phyloP scores from a whole-genome alignment of 768 basidiomycete species.

The Lactifluus echinatus region DNA sequence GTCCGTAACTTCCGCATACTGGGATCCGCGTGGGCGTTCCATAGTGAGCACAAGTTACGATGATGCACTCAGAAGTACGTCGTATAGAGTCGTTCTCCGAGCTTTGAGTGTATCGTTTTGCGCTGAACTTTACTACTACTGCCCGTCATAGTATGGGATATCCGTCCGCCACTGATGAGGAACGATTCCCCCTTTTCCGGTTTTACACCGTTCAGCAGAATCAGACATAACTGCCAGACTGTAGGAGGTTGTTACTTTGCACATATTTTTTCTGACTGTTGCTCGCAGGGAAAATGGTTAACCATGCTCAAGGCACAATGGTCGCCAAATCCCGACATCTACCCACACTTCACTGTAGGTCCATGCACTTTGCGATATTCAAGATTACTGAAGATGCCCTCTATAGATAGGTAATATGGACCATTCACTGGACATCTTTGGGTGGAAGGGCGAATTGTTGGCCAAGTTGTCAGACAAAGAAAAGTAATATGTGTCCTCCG shows the following conservation, averaged over 20 bases:
- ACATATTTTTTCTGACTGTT: background rate
- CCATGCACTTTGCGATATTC: background rate
- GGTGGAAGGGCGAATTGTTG: conserved; percentile 68
- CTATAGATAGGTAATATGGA: conserved; percentile 68
- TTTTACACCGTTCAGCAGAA: conserved; percentile 52
- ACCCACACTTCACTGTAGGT: conserved; percentile 75
- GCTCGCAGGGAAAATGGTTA: conserved; percentile 69
- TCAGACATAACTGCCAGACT: conserved; percentile 75
- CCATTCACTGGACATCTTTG: conserved; percentile 66
- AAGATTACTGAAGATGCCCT: background rate
- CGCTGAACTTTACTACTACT: background rate
- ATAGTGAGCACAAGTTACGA: conserved; percentile 85
- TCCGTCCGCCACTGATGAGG: conserved; percentile 43
- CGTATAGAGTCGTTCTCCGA: background rate
- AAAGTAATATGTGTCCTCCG: conserved; percentile 36
- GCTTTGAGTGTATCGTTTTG: background rate
- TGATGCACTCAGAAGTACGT: conserved; percentile 61
- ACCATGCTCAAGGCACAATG: conserved; percentile 72
- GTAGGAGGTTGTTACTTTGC: conserved; percentile 34
- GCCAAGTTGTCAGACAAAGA: conserved; percentile 47
- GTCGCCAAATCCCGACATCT: conserved; percentile 68
- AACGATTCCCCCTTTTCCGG: conserved; percentile 44
- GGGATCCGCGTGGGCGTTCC: conserved; percentile 72
- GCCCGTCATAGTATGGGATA: conserved; percentile 60
- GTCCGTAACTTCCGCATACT: conserved; percentile 76